phyloP scores from a whole-genome alignment of 257 asterid species.

The Orobanche coerulescens region DNA sequence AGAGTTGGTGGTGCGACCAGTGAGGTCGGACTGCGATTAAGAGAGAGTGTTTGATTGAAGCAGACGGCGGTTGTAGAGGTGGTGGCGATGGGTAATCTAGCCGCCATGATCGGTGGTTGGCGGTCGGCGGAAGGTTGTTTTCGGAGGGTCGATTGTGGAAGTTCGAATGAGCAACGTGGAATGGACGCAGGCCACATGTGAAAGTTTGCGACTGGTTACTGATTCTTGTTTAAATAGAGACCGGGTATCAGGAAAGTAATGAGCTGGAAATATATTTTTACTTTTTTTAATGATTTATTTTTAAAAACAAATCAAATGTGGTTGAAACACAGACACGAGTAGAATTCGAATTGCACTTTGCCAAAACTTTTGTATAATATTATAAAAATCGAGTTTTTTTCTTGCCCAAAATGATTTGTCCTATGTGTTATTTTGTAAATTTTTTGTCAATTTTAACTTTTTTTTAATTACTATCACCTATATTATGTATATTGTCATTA shows the following conservation, averaged over 20 bases:
- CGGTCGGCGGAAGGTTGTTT: neutral
- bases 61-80: slow-evolving; percentile 7
- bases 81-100: slow-evolving; percentile 31
- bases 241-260: neutral
- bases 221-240: slow-evolving; percentile 24
- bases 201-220: neutral
- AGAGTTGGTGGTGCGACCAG: slow-evolving; percentile 14
- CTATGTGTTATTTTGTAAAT: no score
- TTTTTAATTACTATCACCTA: no score
- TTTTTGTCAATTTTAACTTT: no score
- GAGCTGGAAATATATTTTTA: neutral
- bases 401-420: no score
- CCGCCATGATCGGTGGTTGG: slow-evolving; percentile 47
- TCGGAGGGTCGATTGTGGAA: neutral
- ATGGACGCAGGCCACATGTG: slow-evolving; percentile 26
- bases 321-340: no score
- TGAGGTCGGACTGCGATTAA: slow-evolving; percentile 23
- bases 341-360: no score
- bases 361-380: no score
- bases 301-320: neutral
- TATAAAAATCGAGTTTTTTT: no score
- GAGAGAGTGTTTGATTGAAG: slow-evolving; percentile 28
- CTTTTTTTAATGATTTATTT: neutral
- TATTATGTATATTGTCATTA: no score
- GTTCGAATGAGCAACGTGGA: neutral